Evolutionary conservation across 352 stramenopile species (phyloP).

Genomic region (Phytophthora macrochlamydospora): DNA sequence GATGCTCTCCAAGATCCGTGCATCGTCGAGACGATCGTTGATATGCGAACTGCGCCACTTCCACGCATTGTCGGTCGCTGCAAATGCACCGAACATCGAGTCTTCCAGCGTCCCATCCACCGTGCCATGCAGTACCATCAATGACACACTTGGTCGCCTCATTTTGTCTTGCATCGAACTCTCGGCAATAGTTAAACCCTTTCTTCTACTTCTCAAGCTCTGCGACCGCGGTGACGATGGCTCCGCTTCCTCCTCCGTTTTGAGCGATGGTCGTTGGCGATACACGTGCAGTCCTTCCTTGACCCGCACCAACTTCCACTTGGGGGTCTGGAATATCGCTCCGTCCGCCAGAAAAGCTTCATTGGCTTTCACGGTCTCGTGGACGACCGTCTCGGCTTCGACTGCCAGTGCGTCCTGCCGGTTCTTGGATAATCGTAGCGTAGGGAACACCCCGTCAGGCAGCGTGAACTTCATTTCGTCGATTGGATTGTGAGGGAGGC

Average conservation of each 20-base stretch:
- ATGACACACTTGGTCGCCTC: constrained; percentile 31
- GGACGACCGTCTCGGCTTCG: constrained; percentile 45
- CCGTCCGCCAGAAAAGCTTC: constrained; percentile 38
- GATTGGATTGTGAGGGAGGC: not conserved
- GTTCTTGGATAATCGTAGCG: constrained; percentile 32
- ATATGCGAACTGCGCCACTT: constrained; percentile 50
- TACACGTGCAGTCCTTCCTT: constrained; percentile 51
- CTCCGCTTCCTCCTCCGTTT: constrained; percentile 2
- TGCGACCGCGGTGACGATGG: constrained; percentile 3
- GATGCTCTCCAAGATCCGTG: constrained; percentile 48
- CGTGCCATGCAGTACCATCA: constrained; percentile 46
- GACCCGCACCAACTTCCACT: constrained; percentile 45
- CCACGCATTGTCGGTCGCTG: constrained; percentile 47
- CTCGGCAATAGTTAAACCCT: constrained; percentile 1
- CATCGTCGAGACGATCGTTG: constrained; percentile 56
- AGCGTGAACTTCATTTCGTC: constrained; percentile 50
- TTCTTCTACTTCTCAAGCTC: not conserved
- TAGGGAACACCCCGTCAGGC: constrained; percentile 38
- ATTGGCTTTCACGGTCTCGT: constrained; percentile 46
- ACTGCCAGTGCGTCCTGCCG: constrained; percentile 27
- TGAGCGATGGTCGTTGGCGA: constrained; percentile 16
- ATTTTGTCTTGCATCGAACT: constrained; percentile 32
- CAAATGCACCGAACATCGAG: constrained; percentile 49
- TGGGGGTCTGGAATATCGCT: constrained; percentile 23
- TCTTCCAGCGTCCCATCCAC: constrained; percentile 62